A percentile compares a stretch with the other conserved stretches of the same genome.
phyloP scores from a whole-genome alignment of 2,329 filamentous ascomycete species.

The Intubia oerlemansii region DNA sequence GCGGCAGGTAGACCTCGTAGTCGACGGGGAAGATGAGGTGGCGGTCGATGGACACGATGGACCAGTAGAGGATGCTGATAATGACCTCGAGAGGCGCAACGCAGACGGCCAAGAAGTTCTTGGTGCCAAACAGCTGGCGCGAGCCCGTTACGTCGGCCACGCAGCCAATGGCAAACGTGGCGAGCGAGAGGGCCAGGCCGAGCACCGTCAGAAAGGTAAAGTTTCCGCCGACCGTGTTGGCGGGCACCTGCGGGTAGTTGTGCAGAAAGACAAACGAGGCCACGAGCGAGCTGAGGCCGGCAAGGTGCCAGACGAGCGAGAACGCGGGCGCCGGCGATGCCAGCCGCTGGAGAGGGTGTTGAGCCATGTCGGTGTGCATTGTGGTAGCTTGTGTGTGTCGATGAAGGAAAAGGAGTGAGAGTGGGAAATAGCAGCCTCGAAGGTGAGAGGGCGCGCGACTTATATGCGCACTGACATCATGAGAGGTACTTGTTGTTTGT shows the following conservation, averaged over 20 bases:
- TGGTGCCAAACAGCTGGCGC: slow-evolving; percentile 35
- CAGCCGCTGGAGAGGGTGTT: slow-evolving; percentile 44
- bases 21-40: slow-evolving; percentile 30
- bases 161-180: slow-evolving; percentile 39
- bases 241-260: slow-evolving; percentile 27
- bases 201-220: slow-evolving; percentile 58
- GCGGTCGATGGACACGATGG: slow-evolving; percentile 35
- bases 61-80: slow-evolving; percentile 55
- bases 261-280: slow-evolving; percentile 30
- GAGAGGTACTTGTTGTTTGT: too few species aligned
- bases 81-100: slow-evolving; percentile 49
- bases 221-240: slow-evolving; percentile 41
- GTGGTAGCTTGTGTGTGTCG: too few species aligned
- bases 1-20: slow-evolving; percentile 31
- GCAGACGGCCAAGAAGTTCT: slow-evolving; percentile 45
- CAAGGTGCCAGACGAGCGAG: slow-evolving; percentile 39
- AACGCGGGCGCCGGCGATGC: slow-evolving; percentile 40
- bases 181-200: slow-evolving; percentile 37
- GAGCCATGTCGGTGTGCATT: slow-evolving; percentile 17
- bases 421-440: too few species aligned
- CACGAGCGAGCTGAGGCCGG: slow-evolving; percentile 29
- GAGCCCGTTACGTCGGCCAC: slow-evolving; percentile 42
- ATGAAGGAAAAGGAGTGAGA: too few species aligned
- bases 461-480: too few species aligned
- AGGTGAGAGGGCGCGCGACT: too few species aligned